phyloP scores from a whole-genome alignment of 192 early-diverging fungal genomes.

The Coemansia pectinata region DNA sequence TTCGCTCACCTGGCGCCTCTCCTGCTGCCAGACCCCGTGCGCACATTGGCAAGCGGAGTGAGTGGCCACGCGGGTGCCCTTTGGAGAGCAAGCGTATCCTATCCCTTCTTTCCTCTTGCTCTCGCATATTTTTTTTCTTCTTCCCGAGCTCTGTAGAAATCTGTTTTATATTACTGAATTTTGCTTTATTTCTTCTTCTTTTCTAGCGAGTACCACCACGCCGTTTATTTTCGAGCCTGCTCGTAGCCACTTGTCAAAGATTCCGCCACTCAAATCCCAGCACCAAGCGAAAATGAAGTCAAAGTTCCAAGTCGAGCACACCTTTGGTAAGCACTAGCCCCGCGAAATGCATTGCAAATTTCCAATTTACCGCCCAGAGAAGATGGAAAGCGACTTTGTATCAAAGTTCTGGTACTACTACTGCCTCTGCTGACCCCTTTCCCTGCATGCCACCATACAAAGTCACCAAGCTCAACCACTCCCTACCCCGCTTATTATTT shows the following conservation, averaged over 20 bases:
- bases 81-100: background rate
- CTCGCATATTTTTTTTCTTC: constrained; percentile 8
- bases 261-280: background rate
- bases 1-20: constrained; percentile 4
- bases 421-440: background rate
- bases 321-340: constrained; percentile 69
- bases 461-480: background rate
- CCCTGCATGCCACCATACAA: background rate
- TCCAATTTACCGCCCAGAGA: background rate
- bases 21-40: constrained; percentile 5
- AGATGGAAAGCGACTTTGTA: background rate
- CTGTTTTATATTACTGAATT: background rate
- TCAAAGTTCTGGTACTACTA: background rate
- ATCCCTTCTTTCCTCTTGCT: background rate
- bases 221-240: background rate
- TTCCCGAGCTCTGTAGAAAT: background rate
- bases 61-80: constrained; percentile 1
- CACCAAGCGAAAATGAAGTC: constrained; percentile 63
- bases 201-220: background rate
- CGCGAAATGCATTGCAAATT: background rate
- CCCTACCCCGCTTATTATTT: background rate
- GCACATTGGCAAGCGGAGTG: background rate
- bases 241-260: background rate
- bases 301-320: constrained; percentile 97
- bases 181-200: background rate